A percentile compares a stretch with the other conserved stretches of the same genome.
Evolutionary conservation across 2,329 filamentous ascomycete species (phyloP).

Genomic region (Botrytis sinoallii): DNA sequence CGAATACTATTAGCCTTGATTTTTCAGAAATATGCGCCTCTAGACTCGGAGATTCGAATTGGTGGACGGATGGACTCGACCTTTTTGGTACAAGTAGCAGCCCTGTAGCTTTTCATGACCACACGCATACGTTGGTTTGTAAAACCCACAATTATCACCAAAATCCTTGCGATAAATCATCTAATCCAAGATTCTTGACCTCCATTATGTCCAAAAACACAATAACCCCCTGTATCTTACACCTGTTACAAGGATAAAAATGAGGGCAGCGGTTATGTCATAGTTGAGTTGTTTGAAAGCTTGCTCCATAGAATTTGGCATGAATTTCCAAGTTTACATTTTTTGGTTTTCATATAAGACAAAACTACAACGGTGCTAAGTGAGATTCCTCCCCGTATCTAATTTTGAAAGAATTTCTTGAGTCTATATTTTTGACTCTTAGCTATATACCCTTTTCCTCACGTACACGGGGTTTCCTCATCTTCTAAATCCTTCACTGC

Average conservation of each 20-base stretch:
- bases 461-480: not conserved
- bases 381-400: not conserved
- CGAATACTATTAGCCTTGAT: slow-evolving; percentile 5
- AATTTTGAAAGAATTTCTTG: not conserved
- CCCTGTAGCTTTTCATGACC: not conserved
- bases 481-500: not conserved
- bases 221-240: slow-evolving; percentile 3
- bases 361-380: not conserved
- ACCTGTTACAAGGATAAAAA: not conserved
- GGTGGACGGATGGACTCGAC: not conserved
- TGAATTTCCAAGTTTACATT: slow-evolving; percentile 17
- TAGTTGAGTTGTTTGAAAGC: slow-evolving; percentile 10
- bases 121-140: not conserved
- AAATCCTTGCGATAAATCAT: not conserved
- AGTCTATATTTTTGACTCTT: not conserved
- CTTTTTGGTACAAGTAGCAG: slow-evolving; percentile 1
- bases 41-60: not conserved
- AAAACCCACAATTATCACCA: not conserved
- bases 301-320: slow-evolving; percentile 16
- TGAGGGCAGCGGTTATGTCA: slow-evolving; percentile 17
- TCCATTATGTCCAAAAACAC: not conserved
- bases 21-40: not conserved
- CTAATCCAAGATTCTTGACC: slow-evolving; percentile 1
- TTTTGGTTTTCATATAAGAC: slow-evolving; percentile 8
- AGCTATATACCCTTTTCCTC: not conserved